These are phyloP conservation scores for Pestalotiopsis sp. DNA, from an alignment of 2,329 filamentous ascomycete genomes.

Conservation along the genomic window DNA sequence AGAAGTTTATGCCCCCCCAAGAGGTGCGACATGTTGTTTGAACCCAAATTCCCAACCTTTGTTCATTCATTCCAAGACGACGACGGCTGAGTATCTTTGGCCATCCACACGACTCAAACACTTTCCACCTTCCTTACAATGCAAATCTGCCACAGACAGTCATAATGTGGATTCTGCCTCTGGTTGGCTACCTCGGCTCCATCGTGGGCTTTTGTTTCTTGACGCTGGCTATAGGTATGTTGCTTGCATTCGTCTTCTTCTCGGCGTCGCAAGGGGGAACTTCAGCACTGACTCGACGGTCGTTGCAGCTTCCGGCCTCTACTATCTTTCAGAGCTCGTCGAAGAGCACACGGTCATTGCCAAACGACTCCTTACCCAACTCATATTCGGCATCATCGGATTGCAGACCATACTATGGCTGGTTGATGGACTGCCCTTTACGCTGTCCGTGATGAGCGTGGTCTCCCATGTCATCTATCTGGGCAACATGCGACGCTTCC, in stretches of 20 bases:
- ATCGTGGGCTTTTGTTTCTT: constrained; percentile 90
- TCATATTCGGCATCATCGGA: constrained; percentile 82
- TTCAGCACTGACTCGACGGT: not conserved
- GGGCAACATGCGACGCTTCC: constrained; percentile 77
- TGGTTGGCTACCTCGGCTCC: constrained; percentile 88
- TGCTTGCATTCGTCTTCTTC: not conserved
- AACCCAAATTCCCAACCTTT: not conserved
- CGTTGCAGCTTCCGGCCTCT: constrained; percentile 86
- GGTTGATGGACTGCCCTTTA: constrained; percentile 83
- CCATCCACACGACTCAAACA: not conserved
- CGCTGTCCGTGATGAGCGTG: constrained; percentile 74
- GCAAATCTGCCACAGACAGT: constrained; percentile 8
- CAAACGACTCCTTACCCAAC: constrained; percentile 79
- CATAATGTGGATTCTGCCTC: constrained; percentile 92
- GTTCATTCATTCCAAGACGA: not conserved
- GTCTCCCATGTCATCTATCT: constrained; percentile 83
- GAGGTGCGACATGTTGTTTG: not conserved
- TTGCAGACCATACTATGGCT: constrained; percentile 75
- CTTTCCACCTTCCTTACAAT: not conserved
- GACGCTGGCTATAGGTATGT: constrained; percentile 84
- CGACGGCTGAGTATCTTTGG: not conserved
- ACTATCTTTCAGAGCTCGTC: constrained; percentile 96
- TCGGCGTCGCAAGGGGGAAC: not conserved
- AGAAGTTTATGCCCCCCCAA: not conserved
- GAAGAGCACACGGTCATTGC: constrained; percentile 96